phyloP scores from a whole-genome alignment of 2,329 filamentous ascomycete species.

The Pseudocercospora vitis region DNA sequence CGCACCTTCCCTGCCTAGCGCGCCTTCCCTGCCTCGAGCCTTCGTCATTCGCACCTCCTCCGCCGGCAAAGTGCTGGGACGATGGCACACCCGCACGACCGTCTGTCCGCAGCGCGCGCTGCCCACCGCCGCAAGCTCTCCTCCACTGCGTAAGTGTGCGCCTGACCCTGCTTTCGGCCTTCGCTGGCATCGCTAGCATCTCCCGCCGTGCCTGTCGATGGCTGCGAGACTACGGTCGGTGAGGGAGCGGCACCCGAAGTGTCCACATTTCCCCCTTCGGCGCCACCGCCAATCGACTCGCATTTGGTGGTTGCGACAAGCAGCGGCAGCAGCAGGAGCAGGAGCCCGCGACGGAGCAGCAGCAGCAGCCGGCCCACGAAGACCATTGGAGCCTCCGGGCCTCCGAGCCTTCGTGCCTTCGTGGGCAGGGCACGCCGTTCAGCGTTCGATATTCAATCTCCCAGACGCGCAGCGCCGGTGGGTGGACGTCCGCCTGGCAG shows the following conservation, averaged over 20 bases:
- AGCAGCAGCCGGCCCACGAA: neutral
- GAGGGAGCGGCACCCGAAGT: neutral
- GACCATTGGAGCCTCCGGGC: no score
- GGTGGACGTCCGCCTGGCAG: neutral
- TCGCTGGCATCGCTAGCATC: neutral
- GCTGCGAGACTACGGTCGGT: constrained; percentile 1
- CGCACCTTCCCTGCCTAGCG: constrained; percentile 9
- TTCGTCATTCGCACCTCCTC: neutral
- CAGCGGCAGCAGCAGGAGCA: neutral
- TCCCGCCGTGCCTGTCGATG: neutral
- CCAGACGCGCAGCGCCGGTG: neutral
- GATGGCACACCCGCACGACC: no score
- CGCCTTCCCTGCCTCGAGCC: neutral
- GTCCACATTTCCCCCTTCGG: neutral
- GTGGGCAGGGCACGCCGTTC: neutral
- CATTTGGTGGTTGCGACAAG: neutral
- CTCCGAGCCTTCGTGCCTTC: no score
- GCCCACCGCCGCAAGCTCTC: neutral
- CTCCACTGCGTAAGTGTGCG: neutral
- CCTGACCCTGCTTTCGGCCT: constrained; percentile 1
- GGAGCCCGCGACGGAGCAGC: neutral
- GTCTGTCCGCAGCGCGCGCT: no score
- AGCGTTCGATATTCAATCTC: neutral
- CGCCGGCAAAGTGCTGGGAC: constrained; percentile 1
- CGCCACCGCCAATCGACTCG: neutral